Conservation (phyloP, 768 basidiomycete species). For the Lactarius indigo region DNA sequence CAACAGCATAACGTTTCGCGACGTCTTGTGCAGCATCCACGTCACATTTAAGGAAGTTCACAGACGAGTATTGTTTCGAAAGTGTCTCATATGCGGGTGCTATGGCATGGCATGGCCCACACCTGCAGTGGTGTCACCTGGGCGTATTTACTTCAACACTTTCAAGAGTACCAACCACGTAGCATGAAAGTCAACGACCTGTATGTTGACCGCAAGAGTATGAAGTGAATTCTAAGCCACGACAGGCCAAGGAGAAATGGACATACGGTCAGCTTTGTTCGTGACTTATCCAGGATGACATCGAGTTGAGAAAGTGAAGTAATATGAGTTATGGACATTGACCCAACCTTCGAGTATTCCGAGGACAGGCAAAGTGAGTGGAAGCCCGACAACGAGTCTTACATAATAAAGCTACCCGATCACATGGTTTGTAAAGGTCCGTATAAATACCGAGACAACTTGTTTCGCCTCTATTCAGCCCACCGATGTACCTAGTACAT, state of each 20-base stretch:
- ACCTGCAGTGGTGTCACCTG: conserved; percentile 45
- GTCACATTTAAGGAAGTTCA: conserved; percentile 83
- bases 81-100: conserved; percentile 72
- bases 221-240: not conserved
- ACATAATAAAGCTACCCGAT: not conserved
- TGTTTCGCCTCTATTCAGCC: not conserved
- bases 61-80: conserved; percentile 61
- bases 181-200: conserved; percentile 89
- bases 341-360: not conserved
- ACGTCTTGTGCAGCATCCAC: conserved; percentile 71
- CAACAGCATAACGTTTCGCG: conserved; percentile 55
- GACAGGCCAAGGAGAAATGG: not conserved
- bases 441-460: not conserved
- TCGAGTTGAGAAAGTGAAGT: conserved; percentile 62
- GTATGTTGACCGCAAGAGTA: conserved; percentile 29
- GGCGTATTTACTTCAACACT: conserved; percentile 12
- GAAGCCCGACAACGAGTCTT: not conserved
- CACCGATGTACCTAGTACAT: not conserved
- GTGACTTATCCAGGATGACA: conserved; percentile 51
- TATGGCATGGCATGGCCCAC: conserved; percentile 81
- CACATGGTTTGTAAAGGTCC: not conserved
- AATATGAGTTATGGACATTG: conserved; percentile 61
- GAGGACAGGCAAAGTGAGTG: not conserved
- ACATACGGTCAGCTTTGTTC: conserved; percentile 62
- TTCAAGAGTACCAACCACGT: conserved; percentile 51